Base-by-base conservation (phyloP, 169 alveolate genomes). In the Plasmodium relictum region DNA sequence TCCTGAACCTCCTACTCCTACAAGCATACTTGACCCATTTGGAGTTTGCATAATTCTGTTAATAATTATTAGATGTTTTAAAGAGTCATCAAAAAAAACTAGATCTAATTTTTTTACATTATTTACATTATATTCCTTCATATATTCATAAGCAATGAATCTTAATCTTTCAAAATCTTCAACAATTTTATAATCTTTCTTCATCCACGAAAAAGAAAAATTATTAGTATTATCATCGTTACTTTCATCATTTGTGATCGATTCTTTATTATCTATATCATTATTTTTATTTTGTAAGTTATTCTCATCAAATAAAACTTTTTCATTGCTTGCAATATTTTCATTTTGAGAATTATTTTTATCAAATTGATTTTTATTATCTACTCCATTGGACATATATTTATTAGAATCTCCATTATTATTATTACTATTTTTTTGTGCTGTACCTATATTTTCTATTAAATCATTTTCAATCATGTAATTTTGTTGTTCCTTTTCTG, bases 1-100 rank as follows among this genome's bases (percentile, higher is more conserved):
- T 45, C 99, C 99, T 8, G 99, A 97, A 76, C 99, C 99, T n/a
- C 99, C 99, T 22, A 98, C 99, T 61, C 99, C 99, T 61, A 97
- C 98, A 65, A 96, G 93, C 96, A 96, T 93, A 44, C 99, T 99
- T 62, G 96, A 94, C 44, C 99, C 99, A 73, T 97, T 95, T 72
- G 98, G 98, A 90, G 97, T 96, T 89, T 95, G 96, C 70, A 98
- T 96, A 68, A 97, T 94, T 80, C 99, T 93, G 52, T 98, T 94
- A 69, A 97, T 96, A 73, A 99, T 96, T 93, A 98, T 94, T 78
- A 98, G 87, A 92, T 98, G 99, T 87, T 95, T 97, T 59, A 98
- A 93, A 26, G 99, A 99, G 92, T 97, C 99, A 90, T 98, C 99
- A 94, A 98, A 98, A 69, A 98, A 96, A 58, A 98, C 99, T 54